These are phyloP conservation scores for Irpex sp. DNA, from an alignment of 1,284 basidiomycete genomes.

Conservation along the genomic window DNA sequence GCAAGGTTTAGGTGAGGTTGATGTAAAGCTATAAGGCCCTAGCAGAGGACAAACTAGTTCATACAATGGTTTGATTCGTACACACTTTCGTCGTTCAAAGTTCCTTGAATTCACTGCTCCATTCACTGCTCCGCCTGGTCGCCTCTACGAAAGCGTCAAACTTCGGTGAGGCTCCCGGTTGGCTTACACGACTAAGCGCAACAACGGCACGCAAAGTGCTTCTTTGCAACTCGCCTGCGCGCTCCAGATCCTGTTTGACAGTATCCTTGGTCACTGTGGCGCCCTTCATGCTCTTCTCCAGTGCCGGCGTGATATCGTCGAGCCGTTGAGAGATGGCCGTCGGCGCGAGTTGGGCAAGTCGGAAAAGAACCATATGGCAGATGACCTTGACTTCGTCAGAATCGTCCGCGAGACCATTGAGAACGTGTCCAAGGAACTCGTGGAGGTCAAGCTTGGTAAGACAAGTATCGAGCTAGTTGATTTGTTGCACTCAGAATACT, in stretches of 20 bases:
- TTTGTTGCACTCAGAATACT: background rate
- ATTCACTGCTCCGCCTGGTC: constrained; percentile 57
- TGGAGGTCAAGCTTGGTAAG: constrained; percentile 82
- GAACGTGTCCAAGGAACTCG: constrained; percentile 79
- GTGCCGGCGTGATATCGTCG: constrained; percentile 79
- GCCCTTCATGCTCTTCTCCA: constrained; percentile 91
- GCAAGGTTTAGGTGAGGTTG: too few relatives aligned
- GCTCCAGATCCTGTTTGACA: constrained; percentile 96
- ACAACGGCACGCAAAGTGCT: constrained; percentile 84
- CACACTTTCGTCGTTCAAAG: constrained; percentile 24
- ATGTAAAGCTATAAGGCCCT: too few relatives aligned
- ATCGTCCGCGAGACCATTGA: constrained; percentile 84
- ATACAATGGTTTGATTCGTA: too few relatives aligned
- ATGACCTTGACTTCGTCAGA: constrained; percentile 97
- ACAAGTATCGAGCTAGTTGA: constrained; percentile 79
- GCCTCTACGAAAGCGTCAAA: constrained; percentile 79
- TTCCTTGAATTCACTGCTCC: constrained; percentile 69
- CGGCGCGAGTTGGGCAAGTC: constrained; percentile 83
- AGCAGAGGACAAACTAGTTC: too few relatives aligned
- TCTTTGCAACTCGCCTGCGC: constrained; percentile 87
- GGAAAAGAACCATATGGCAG: constrained; percentile 92
- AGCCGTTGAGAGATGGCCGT: constrained; percentile 80
- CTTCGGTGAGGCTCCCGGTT: constrained; percentile 57
- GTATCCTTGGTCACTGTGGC: constrained; percentile 88
- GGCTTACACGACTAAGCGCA: constrained; percentile 73